Evolutionary conservation across 2,329 filamentous ascomycete genomes (phyloP).

Genomic region (Orbilia javanica): DNA sequence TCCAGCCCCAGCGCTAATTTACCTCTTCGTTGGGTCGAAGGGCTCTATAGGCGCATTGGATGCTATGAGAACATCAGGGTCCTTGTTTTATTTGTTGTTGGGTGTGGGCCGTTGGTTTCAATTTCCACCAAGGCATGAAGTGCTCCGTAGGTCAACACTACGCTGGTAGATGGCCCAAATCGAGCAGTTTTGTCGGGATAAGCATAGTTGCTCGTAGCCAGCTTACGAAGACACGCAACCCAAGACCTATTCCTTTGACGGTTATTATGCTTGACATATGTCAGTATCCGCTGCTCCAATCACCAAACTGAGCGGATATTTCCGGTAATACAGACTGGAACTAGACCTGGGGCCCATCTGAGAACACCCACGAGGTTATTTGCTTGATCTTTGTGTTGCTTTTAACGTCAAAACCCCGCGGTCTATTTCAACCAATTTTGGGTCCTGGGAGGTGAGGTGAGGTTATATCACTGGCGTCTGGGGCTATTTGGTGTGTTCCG

Average conservation of each 20-base stretch:
- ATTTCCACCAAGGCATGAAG: slow-evolving; percentile 12
- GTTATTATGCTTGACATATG: neutral
- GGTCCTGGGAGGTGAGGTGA: neutral
- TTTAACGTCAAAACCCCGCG: neutral
- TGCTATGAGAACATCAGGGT: slow-evolving; percentile 11
- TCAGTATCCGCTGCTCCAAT: neutral
- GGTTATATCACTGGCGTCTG: neutral
- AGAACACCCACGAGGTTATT: slow-evolving; percentile 17
- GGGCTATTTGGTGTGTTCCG: neutral
- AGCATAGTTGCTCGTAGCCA: neutral
- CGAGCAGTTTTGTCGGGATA: neutral
- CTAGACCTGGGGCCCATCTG: slow-evolving; percentile 3
- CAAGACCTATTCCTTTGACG: neutral
- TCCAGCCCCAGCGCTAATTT: slow-evolving; percentile 32
- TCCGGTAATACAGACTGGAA: slow-evolving; percentile 30
- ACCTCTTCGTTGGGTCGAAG: slow-evolving; percentile 5
- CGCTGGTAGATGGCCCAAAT: neutral
- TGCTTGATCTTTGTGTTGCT: neutral
- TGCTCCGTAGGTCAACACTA: neutral
- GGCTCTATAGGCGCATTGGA: neutral
- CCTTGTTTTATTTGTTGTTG: neutral
- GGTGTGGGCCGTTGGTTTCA: slow-evolving; percentile 4
- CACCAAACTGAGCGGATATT: slow-evolving; percentile 18
- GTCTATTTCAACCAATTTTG: neutral
- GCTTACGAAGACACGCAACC: neutral